Percentiles rank a stretch among this genome's conserved stretches.
Evolutionary conservation across 2,329 filamentous ascomycete species (phyloP).

Genomic region (Bimuria novae-zelandiae): DNA sequence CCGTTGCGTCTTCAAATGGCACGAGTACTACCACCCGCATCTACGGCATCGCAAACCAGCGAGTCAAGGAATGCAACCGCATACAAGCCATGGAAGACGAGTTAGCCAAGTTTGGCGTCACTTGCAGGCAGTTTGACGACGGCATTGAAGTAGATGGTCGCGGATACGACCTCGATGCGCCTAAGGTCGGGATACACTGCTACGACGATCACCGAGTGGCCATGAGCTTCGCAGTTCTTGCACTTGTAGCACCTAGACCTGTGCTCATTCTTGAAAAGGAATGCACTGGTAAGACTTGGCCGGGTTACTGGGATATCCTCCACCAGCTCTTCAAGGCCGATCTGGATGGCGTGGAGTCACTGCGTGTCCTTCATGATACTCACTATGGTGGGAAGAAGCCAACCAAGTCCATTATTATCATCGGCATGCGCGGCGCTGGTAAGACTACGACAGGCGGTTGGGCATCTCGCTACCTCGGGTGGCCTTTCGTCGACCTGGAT

Average conservation of each 20-base stretch:
- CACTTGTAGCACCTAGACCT: conserved; percentile 70
- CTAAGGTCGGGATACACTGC: conserved; percentile 75
- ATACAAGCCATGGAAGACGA: conserved; percentile 95
- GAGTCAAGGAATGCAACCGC: conserved; percentile 97
- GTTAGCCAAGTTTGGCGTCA: conserved; percentile 89
- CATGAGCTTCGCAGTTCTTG: conserved; percentile 96
- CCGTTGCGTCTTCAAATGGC: conserved; percentile 75
- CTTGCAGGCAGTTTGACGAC: conserved; percentile 86
- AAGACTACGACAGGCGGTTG: conserved; percentile 93
- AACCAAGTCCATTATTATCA: conserved; percentile 81
- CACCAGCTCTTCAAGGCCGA: conserved; percentile 75
- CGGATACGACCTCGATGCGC: conserved; percentile 55
- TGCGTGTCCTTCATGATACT: conserved; percentile 41
- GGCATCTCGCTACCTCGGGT: conserved; percentile 75
- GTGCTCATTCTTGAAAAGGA: conserved; percentile 86
- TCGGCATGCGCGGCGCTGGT: conserved; percentile 95
- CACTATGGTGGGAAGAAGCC: conserved; percentile 40
- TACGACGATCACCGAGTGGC: conserved; percentile 98
- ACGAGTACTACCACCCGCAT: conserved; percentile 73
- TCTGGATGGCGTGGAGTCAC: conserved; percentile 73
- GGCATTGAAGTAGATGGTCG: conserved; percentile 78
- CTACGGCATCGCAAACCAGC: conserved; percentile 93
- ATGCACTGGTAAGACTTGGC: conserved; percentile 97
- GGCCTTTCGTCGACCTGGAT: conserved; percentile 85
- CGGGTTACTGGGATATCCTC: conserved; percentile 95